These are phyloP conservation scores for Talaromyces liani DNA, from an alignment of 495 filamentous ascomycete genomes.

Conservation along the genomic window DNA sequence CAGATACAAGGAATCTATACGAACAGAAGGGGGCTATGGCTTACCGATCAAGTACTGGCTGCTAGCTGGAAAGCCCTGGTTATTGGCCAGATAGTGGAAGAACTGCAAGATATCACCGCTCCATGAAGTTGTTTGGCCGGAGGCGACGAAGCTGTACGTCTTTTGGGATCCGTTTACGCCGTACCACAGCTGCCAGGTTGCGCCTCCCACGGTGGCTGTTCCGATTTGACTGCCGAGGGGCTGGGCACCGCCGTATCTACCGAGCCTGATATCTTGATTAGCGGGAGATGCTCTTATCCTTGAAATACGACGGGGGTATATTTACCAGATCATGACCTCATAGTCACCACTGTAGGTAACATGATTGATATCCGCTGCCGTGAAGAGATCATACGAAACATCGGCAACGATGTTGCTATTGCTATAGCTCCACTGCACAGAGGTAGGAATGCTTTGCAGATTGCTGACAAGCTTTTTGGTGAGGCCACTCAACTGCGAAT, in stretches of 20 bases:
- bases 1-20: neutral
- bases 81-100: conserved; percentile 30
- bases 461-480: conserved; percentile 25
- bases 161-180: conserved; percentile 30
- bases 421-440: conserved; percentile 31
- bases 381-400: conserved; percentile 43
- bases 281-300: neutral
- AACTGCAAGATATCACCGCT: conserved; percentile 35
- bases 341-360: conserved; percentile 37
- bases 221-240: conserved; percentile 32
- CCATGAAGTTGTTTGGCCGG: conserved; percentile 22
- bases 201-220: conserved; percentile 22
- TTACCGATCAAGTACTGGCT: conserved; percentile 40
- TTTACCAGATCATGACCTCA: conserved; percentile 44
- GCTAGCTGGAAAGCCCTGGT: conserved; percentile 26
- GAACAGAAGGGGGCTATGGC: conserved; percentile 10
- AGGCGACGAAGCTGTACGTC: conserved; percentile 38
- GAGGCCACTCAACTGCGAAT: conserved; percentile 20
- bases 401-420: conserved; percentile 31
- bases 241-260: conserved; percentile 22
- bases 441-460: conserved; percentile 29
- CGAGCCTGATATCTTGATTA: conserved; percentile 21
- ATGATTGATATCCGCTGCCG: conserved; percentile 35
- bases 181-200: conserved; percentile 30
- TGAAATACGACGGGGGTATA: neutral